Evolutionary conservation across 2,329 filamentous ascomycete genomes (phyloP), one percentile per base, ranked within the genome.

Genomic region (Endoconidiophora polonica): DNA sequence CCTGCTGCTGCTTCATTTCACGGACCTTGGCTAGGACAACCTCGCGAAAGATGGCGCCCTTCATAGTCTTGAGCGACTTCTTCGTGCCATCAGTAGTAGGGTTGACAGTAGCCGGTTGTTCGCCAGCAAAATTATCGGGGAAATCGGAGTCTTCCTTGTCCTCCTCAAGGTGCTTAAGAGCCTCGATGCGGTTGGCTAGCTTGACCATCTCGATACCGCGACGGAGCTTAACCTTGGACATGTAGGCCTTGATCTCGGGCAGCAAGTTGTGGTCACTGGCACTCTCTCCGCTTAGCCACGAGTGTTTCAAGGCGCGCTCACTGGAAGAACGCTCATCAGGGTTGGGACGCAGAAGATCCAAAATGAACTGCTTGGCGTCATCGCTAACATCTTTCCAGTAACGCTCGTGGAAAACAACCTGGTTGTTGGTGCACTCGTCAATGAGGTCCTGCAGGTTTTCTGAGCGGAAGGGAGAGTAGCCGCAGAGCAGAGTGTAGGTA

Each of bases 371-470:
- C 69, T 96, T 98, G 57, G 88, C 91, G 57, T 96, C 88, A 46
- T 83, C 73, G 63, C 88, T 95, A 59, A 98, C 91, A 58, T 95
- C 91, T 63, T 87, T 91, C 91, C 91, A 98, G 69, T 96, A 98
- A 52, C 90, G 79, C 62, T 95, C 88, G 64, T 98, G 91, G 76
- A 96, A 98, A 49, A 94, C 76, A 53, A 98, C 84, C 46, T 80
- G 76, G 39, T 79, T 83, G 54, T 76, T 79, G 59, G 78, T 86
- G 68, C 88, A 96, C 67, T 98, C 91, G 55, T 95, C 86, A 57
- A 98, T 93, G 56, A 98, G 73, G 59, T 96, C 91, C 56, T 83
- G 76, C 45, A 98, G 72, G 60, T 85, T 94, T 69, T 98, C 91
- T 55, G 87, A 91, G 57, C 91, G 81, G 76, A 98, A 98, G 18